Percentiles rank a stretch among this genome's conserved stretches.
phyloP scores from a whole-genome alignment of 805 yeast genomes.

The Metschnikowia dekortorum region DNA sequence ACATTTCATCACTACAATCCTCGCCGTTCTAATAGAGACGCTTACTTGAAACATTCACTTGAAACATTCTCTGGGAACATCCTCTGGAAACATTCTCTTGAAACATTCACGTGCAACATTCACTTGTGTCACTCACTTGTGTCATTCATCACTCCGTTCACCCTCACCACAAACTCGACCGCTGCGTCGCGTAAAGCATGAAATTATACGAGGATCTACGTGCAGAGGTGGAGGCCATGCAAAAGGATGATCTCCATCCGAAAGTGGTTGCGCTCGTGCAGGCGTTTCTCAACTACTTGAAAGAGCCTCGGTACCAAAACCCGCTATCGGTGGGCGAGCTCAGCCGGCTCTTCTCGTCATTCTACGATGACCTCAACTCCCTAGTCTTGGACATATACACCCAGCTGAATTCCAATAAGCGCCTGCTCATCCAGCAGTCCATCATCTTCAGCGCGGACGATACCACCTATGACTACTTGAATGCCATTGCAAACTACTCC shows the following conservation, averaged over 20 bases:
- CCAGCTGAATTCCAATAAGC: constrained; percentile 36
- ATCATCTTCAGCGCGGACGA: constrained; percentile 27
- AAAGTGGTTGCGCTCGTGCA: constrained; percentile 24
- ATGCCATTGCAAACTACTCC: constrained; percentile 40
- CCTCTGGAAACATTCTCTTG: neutral
- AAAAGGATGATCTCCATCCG: constrained; percentile 22
- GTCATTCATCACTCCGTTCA: too few relatives aligned
- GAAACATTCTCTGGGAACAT: too few relatives aligned
- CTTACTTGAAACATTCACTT: too few relatives aligned
- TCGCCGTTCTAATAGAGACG: too few relatives aligned
- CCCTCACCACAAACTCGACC: too few relatives aligned
- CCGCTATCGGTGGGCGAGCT: constrained; percentile 36
- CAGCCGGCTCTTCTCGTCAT: constrained; percentile 28
- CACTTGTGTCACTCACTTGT: too few relatives aligned
- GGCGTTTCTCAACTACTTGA: constrained; percentile 31
- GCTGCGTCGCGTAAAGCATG: neutral
- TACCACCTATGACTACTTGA: constrained; percentile 32
- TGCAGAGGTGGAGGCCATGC: constrained; percentile 20
- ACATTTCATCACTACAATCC: too few relatives aligned
- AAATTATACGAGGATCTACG: constrained; percentile 15
- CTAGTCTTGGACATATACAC: constrained; percentile 30
- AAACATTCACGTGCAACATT: neutral
- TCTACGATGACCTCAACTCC: constrained; percentile 37
- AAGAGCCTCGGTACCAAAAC: constrained; percentile 41
- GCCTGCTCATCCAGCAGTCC: constrained; percentile 31